Conservation (phyloP, 2,329 filamentous ascomycete genomes). For the Lecanoromycetidae sp. region DNA sequence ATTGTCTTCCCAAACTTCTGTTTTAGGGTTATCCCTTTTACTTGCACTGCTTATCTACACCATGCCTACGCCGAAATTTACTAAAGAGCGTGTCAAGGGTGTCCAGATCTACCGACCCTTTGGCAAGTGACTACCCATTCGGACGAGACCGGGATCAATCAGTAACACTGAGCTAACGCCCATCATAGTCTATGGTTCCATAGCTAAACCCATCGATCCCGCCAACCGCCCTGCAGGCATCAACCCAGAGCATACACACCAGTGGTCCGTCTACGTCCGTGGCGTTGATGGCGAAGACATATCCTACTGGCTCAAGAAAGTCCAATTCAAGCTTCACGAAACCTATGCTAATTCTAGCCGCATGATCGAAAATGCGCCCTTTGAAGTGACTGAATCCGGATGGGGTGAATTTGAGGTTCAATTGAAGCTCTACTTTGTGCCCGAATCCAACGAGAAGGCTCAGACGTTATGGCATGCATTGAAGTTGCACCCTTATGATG, state of each 20-base stretch:
- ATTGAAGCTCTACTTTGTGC: conserved; percentile 85
- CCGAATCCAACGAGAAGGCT: conserved; percentile 80
- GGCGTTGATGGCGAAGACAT: conserved; percentile 71
- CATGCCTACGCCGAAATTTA: conserved; percentile 6
- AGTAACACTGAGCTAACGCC: conserved; percentile 35
- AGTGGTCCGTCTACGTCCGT: conserved; percentile 89
- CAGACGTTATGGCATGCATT: conserved; percentile 92
- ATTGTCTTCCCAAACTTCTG: too few species aligned
- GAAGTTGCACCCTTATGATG: conserved; percentile 79
- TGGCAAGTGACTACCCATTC: conserved; percentile 23
- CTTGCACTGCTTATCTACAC: too few species aligned
- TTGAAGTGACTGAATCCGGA: conserved; percentile 80
- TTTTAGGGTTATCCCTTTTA: too few species aligned
- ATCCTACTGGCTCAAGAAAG: conserved; percentile 89
- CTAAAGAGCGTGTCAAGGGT: conserved; percentile 25
- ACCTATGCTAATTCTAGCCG: conserved; percentile 86
- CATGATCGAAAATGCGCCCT: conserved; percentile 69
- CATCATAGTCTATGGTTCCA: conserved; percentile 62
- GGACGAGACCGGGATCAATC: too few species aligned
- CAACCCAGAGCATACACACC: conserved; percentile 87
- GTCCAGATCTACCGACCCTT: conserved; percentile 38
- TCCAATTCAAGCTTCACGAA: conserved; percentile 96
- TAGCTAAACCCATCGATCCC: conserved; percentile 67
- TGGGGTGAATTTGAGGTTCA: conserved; percentile 98
- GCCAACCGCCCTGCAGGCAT: conserved; percentile 61